Conservation (phyloP, 202 grass and related monocot species). For the Carex sylvatica region DNA sequence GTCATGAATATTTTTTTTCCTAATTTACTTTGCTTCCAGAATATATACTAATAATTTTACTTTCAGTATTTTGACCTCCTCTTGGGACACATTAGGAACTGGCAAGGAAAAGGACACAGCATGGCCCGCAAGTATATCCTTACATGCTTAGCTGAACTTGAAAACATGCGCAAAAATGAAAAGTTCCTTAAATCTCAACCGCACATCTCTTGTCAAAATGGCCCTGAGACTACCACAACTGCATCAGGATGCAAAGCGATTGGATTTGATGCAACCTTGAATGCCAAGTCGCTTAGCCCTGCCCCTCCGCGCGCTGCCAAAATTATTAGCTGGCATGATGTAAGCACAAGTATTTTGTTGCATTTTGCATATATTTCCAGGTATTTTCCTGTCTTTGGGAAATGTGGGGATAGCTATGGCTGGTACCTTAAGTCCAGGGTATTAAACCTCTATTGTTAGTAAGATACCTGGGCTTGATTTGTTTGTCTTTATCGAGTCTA, state of each 20-base stretch:
- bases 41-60: conserved; percentile 22
- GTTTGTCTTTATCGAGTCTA: background rate
- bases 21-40: background rate
- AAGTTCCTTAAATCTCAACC: conserved; percentile 66
- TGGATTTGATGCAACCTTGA: conserved; percentile 95
- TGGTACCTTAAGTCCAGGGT: background rate
- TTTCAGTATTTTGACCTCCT: conserved; percentile 90
- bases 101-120: conserved; percentile 82
- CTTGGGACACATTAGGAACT: conserved; percentile 65
- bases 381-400: background rate
- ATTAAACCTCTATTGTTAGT: background rate
- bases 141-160: conserved; percentile 81
- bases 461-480: background rate
- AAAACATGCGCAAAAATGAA: conserved; percentile 65
- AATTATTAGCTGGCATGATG: conserved; percentile 79
- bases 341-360: conserved; percentile 34
- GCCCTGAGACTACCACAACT: conserved; percentile 67
- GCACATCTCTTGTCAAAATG: conserved; percentile 45
- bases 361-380: background rate
- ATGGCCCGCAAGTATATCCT: conserved; percentile 80
- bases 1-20: background rate
- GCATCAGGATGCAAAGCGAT: conserved; percentile 76
- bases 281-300: conserved; percentile 69
- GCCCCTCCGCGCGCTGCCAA: conserved; percentile 81
- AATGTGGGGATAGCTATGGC: background rate